These are phyloP conservation scores for Mycena chlorophos DNA, from an alignment of 768 basidiomycete genomes.

Conservation along the genomic window DNA sequence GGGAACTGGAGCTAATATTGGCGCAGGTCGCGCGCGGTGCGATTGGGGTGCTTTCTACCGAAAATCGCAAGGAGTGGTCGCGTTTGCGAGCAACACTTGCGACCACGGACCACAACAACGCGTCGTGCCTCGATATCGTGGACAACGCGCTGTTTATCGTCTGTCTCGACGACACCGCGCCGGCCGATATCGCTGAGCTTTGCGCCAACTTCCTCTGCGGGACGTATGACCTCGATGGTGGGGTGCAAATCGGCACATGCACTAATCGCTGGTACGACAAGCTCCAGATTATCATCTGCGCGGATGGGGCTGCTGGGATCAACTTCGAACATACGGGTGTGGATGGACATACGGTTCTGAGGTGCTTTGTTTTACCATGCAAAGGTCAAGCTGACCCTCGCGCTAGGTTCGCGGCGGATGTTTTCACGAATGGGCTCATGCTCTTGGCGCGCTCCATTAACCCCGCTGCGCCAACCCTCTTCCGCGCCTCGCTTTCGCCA, in stretches of 20 bases:
- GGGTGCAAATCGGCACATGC: conserved; percentile 93
- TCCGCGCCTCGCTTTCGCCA: conserved; percentile 86
- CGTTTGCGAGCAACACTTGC: conserved; percentile 64
- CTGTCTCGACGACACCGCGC: conserved; percentile 78
- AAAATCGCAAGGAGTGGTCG: conserved; percentile 93
- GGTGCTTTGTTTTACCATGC: conserved; percentile 38
- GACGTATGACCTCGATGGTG: conserved; percentile 77
- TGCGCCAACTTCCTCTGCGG: conserved; percentile 94
- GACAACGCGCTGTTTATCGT: conserved; percentile 92
- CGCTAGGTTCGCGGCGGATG: conserved; percentile 77
- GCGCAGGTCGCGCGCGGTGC: conserved; percentile 72
- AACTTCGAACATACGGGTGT: conserved; percentile 99
- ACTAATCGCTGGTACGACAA: conserved; percentile 97
- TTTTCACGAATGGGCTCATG: conserved; percentile 98
- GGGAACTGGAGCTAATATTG: background rate
- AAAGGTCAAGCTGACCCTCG: background rate
- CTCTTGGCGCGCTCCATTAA: conserved; percentile 96
- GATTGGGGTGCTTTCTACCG: conserved; percentile 92
- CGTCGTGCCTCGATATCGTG: conserved; percentile 76
- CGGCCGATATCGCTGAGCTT: conserved; percentile 71
- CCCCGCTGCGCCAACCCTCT: conserved; percentile 89
- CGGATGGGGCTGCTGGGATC: conserved; percentile 92
- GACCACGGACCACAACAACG: conserved; percentile 72
- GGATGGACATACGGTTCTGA: conserved; percentile 93
- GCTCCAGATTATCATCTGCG: conserved; percentile 96